Evolutionary conservation across 805 yeast genomes (phyloP).

Genomic region (Ogataea salicorniae): DNA sequence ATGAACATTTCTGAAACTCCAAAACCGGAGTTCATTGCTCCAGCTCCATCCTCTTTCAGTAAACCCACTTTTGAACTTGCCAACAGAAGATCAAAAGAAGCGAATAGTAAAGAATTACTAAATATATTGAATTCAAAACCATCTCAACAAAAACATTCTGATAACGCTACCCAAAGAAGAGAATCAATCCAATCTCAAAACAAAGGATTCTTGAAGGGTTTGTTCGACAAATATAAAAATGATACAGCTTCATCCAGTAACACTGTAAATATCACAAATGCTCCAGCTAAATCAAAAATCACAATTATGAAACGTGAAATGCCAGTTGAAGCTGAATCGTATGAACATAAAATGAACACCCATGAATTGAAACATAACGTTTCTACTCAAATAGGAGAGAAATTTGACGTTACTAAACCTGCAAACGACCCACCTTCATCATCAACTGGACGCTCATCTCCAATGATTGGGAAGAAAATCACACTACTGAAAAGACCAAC

Average conservation of each 20-base stretch:
- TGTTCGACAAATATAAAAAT: slow-evolving; percentile 14
- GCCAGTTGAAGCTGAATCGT: neutral
- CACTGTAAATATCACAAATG: too few relatives aligned
- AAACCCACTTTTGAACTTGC: slow-evolving; percentile 28
- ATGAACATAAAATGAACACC: neutral
- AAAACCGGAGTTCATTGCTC: slow-evolving; percentile 18
- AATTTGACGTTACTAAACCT: neutral
- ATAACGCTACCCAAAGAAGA: neutral
- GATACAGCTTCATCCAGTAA: neutral
- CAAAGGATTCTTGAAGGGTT: slow-evolving; percentile 13
- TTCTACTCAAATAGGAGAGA: neutral
- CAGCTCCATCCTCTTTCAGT: slow-evolving; percentile 29
- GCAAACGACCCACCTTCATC: neutral
- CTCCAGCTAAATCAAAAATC: slow-evolving; percentile 1
- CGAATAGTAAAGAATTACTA: slow-evolving; percentile 30
- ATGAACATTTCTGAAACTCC: slow-evolving; percentile 5
- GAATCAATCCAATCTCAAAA: slow-evolving; percentile 6
- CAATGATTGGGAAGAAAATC: slow-evolving; percentile 1
- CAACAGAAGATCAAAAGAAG: slow-evolving; percentile 26
- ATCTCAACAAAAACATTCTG: neutral
- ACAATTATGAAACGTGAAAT: slow-evolving; percentile 15
- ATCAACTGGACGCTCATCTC: neutral
- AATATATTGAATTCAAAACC: slow-evolving; percentile 23
- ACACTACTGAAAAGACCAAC: slow-evolving; percentile 2
- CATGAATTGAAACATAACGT: too few relatives aligned